Conservation (phyloP, 2,329 filamentous ascomycete genomes). For the Fusarium papillatum region DNA sequence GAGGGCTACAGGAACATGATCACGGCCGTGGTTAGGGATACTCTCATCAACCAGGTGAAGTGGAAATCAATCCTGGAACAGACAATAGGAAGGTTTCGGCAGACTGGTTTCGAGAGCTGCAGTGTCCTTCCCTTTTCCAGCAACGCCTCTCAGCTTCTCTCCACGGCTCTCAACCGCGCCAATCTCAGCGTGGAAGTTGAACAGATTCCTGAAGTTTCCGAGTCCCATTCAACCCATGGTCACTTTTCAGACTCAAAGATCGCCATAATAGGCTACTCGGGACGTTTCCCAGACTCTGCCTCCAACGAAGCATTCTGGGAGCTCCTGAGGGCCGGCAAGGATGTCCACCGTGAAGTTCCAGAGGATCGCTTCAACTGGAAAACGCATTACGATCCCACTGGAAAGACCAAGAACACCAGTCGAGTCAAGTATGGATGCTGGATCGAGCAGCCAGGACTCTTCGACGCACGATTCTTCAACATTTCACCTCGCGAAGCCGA, state of each 20-base stretch:
- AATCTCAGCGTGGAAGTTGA: conserved; percentile 13
- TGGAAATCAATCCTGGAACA: conserved; percentile 24
- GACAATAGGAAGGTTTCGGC: not conserved
- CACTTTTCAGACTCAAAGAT: conserved; percentile 66
- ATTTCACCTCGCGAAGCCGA: conserved; percentile 85
- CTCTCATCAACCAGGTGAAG: conserved; percentile 20
- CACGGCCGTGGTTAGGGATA: conserved; percentile 11
- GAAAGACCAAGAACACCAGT: conserved; percentile 77
- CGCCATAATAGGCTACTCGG: conserved; percentile 80
- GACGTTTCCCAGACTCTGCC: conserved; percentile 58
- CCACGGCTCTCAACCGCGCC: conserved; percentile 7
- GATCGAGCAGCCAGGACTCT: conserved; percentile 78
- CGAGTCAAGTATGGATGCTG: conserved; percentile 80
- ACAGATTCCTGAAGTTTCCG: not conserved
- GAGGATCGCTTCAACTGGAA: conserved; percentile 77
- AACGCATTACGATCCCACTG: conserved; percentile 76
- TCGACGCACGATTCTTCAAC: conserved; percentile 86
- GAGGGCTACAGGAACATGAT: conserved; percentile 10
- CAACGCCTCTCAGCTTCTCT: conserved; percentile 32
- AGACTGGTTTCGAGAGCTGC: conserved; percentile 8
- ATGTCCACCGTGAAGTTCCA: conserved; percentile 75
- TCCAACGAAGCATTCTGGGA: conserved; percentile 71
- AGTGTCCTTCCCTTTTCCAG: conserved; percentile 21
- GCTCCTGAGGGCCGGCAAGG: conserved; percentile 74
- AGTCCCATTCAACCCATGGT: conserved; percentile 1